Evolutionary conservation across 2,329 filamentous ascomycete species (phyloP).

Genomic region (Cercospora beticola): DNA sequence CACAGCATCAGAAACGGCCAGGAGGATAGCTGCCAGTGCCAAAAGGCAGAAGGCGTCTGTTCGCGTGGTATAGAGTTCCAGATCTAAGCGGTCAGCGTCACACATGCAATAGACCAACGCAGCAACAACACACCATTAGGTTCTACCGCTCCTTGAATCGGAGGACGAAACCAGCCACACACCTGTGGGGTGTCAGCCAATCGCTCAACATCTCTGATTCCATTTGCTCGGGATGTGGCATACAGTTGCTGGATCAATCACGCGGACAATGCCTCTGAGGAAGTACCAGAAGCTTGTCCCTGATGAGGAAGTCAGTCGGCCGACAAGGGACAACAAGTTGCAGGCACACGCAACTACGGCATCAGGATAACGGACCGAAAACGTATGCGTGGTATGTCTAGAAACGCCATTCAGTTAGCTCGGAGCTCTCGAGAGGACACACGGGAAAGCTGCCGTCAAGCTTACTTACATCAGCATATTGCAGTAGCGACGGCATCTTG

Average conservation of each 20-base stretch:
- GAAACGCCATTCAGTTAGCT: neutral
- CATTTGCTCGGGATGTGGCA: constrained; percentile 13
- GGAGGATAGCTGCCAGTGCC: constrained; percentile 34
- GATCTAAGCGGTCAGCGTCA: constrained; percentile 29
- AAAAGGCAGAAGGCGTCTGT: constrained; percentile 40
- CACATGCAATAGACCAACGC: neutral
- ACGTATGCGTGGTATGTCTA: constrained; percentile 35
- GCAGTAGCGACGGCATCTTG: neutral
- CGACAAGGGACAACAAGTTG: neutral
- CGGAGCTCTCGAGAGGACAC: neutral
- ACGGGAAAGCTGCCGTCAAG: neutral
- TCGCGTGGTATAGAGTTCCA: constrained; percentile 41
- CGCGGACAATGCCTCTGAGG: constrained; percentile 35
- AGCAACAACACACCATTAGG: constrained; percentile 28
- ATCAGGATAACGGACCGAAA: constrained; percentile 21
- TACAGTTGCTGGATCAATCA: constrained; percentile 38
- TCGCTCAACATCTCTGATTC: neutral
- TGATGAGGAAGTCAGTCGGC: constrained; percentile 12
- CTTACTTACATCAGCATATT: neutral
- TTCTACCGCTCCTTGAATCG: constrained; percentile 26
- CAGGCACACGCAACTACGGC: neutral
- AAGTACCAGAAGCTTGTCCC: constrained; percentile 41
- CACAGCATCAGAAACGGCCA: constrained; percentile 36
- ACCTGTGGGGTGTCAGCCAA: neutral
- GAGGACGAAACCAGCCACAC: constrained; percentile 38